A percentile compares a stretch with the other conserved stretches of the same genome.
Conservation (phyloP, 345 rosid genomes). For the Kernera saxatilis region DNA sequence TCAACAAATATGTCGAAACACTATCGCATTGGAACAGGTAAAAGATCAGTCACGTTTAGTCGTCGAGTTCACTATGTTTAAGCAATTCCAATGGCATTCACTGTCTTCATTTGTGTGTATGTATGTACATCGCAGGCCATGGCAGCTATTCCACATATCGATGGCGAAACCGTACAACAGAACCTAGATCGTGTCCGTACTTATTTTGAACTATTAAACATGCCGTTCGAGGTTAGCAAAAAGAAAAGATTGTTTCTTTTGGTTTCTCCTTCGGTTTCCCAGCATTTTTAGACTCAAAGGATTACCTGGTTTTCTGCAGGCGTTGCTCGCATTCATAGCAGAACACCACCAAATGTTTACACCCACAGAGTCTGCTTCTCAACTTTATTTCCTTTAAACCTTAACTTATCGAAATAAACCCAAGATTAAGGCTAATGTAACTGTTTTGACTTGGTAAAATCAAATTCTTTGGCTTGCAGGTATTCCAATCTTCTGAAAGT, state of each 20-base stretch:
- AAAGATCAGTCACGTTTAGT: background rate
- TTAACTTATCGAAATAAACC: background rate
- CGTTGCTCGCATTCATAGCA: conserved; percentile 73
- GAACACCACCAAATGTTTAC: conserved; percentile 75
- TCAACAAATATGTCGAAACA: conserved; percentile 94
- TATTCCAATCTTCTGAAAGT: conserved; percentile 71
- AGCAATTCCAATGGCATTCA: background rate
- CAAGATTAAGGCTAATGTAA: background rate
- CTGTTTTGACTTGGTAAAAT: background rate
- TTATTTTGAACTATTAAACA: conserved; percentile 84
- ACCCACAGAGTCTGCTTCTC: conserved; percentile 54
- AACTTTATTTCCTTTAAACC: background rate
- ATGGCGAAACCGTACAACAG: conserved; percentile 67
- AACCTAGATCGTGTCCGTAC: conserved; percentile 82
- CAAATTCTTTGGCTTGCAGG: conserved; percentile 38
- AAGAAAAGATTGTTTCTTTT: background rate
- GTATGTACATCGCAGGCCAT: conserved; percentile 66
- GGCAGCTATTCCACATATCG: conserved; percentile 83
- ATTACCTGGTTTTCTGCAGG: conserved; percentile 40
- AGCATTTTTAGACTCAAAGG: background rate
- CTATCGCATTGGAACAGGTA: conserved; percentile 97
- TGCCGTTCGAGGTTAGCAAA: conserved; percentile 82
- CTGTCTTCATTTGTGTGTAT: background rate
- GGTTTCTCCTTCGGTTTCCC: background rate
- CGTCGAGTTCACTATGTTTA: background rate